Evolutionary conservation across 2,329 filamentous ascomycete species (phyloP).

Genomic region (Aspergillus arachidicola): DNA sequence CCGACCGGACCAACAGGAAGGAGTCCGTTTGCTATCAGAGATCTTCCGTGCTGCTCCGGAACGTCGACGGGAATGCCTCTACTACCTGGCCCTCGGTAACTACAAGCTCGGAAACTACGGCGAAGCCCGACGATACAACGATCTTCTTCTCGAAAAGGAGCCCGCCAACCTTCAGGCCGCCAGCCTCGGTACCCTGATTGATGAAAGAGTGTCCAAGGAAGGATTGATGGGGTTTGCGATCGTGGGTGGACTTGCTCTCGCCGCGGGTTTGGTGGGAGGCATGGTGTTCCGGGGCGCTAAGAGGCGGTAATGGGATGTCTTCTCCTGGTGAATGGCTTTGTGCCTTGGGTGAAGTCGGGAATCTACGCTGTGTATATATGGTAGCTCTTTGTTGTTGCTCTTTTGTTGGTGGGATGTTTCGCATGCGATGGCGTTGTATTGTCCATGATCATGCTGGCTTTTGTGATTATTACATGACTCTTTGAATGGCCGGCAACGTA

Average conservation of each 20-base stretch:
- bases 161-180: conserved; percentile 86
- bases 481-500: neutral
- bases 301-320: conserved; percentile 50
- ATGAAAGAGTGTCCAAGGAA: conserved; percentile 95
- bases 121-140: conserved; percentile 92
- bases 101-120: conserved; percentile 98
- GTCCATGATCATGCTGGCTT: conserved; percentile 2
- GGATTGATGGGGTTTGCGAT: conserved; percentile 93
- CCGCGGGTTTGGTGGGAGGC: conserved; percentile 88
- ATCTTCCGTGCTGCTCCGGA: conserved; percentile 95
- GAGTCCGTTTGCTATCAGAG: conserved; percentile 88
- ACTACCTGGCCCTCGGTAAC: conserved; percentile 95
- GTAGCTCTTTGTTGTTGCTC: conserved; percentile 1
- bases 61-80: conserved; percentile 93
- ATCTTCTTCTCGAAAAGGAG: conserved; percentile 86
- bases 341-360: neutral
- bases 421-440: conserved; percentile 9
- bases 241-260: conserved; percentile 87
- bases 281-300: conserved; percentile 77
- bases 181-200: conserved; percentile 83
- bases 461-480: conserved; percentile 4
- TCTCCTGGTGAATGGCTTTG: neutral
- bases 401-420: conserved; percentile 6
- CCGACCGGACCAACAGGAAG: conserved; percentile 87
- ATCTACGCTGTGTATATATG: conserved; percentile 2